phyloP scores from a whole-genome alignment of 202 grass and related monocot genomes.

The Carex arenaria region DNA sequence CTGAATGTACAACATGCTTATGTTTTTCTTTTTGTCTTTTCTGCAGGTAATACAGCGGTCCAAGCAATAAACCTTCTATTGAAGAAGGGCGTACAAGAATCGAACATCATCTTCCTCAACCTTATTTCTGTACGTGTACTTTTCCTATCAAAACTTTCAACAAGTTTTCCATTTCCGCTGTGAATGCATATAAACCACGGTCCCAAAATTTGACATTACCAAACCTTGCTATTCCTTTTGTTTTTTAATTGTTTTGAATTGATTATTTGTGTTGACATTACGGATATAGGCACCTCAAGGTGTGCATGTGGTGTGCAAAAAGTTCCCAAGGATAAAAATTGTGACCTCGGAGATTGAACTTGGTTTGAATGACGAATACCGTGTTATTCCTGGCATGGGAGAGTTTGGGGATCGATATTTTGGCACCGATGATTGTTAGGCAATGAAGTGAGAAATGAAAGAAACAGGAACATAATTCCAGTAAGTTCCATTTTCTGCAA shows the following conservation, averaged over 20 bases:
- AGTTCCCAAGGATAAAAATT: conserved; percentile 88
- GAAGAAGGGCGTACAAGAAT: conserved; percentile 81
- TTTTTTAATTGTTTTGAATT: background rate
- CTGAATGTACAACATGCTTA: background rate
- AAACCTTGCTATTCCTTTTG: background rate
- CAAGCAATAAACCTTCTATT: conserved; percentile 83
- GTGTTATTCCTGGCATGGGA: conserved; percentile 85
- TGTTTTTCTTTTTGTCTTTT: conserved; percentile 21
- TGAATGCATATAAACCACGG: background rate
- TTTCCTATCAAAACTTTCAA: background rate
- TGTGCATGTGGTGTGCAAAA: conserved; percentile 89
- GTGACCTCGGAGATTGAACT: conserved; percentile 94
- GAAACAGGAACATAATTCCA: background rate
- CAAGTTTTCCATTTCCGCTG: background rate
- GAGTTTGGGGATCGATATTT: conserved; percentile 96
- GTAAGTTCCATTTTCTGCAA: conserved; percentile 32
- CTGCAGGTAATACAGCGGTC: conserved; percentile 85
- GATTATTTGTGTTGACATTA: background rate
- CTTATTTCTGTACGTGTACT: conserved; percentile 84
- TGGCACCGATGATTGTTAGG: conserved; percentile 74
- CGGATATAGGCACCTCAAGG: conserved; percentile 66
- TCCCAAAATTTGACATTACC: background rate
- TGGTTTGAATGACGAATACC: conserved; percentile 78
- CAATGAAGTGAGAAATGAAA: conserved; percentile 8
- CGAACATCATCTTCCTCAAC: conserved; percentile 89